These are phyloP conservation scores for Schwanniomyces etchellsii DNA, from an alignment of 1,139 yeast genomes.

Conservation along the genomic window DNA sequence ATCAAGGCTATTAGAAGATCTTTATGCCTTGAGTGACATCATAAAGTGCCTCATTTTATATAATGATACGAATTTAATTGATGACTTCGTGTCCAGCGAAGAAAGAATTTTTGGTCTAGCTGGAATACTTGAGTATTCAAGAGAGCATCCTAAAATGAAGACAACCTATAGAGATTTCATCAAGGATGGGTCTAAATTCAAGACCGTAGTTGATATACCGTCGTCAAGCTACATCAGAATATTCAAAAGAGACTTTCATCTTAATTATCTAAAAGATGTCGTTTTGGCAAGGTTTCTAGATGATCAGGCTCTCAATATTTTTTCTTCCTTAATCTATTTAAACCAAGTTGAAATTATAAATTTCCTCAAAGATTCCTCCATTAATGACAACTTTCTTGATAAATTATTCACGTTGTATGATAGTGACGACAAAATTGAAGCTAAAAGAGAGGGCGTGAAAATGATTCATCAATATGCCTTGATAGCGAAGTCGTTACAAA, in stretches of 20 bases:
- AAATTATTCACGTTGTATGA: slow-evolving; percentile 55
- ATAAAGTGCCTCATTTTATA: slow-evolving; percentile 63
- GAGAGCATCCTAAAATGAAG: slow-evolving; percentile 72
- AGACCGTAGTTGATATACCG: slow-evolving; percentile 60
- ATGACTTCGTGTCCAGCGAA: slow-evolving; percentile 55
- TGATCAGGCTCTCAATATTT: slow-evolving; percentile 64
- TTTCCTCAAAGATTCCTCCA: slow-evolving; percentile 52
- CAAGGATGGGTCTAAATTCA: slow-evolving; percentile 52
- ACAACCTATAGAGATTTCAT: slow-evolving; percentile 74
- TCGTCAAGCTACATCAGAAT: slow-evolving; percentile 25
- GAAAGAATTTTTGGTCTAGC: slow-evolving; percentile 56
- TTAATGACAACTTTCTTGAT: slow-evolving; percentile 30
- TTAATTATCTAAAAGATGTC: slow-evolving; percentile 81
- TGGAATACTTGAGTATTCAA: slow-evolving; percentile 89
- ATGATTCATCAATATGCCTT: slow-evolving; percentile 76
- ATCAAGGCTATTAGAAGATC: slow-evolving; percentile 39
- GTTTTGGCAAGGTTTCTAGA: slow-evolving; percentile 77
- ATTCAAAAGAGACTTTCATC: slow-evolving; percentile 67
- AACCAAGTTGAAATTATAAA: slow-evolving; percentile 70
- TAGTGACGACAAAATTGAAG: slow-evolving; percentile 14
- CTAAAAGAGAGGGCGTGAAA: slow-evolving; percentile 65
- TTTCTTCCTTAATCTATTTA: slow-evolving; percentile 59
- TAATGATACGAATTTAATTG: slow-evolving; percentile 67
- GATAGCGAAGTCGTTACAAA: slow-evolving; percentile 66
- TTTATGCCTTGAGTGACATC: slow-evolving; percentile 67